Evolutionary conservation across 805 yeast species (phyloP).

Genomic region (Candida maesae): DNA sequence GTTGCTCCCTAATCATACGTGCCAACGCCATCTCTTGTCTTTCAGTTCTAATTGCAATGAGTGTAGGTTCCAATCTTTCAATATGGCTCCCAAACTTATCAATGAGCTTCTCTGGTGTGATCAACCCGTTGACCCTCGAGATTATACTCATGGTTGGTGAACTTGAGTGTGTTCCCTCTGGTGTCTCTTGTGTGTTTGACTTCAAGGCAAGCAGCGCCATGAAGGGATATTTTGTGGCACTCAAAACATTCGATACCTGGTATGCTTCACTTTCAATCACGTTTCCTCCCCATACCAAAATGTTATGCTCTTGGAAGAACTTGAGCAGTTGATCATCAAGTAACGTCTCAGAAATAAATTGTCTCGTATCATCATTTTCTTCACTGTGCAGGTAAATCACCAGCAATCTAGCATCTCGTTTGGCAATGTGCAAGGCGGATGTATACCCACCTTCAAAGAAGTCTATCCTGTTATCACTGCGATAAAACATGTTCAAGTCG

Average conservation of each 20-base stretch:
- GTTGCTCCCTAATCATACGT: slow-evolving; percentile 59
- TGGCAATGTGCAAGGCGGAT: slow-evolving; percentile 68
- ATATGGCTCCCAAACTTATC: slow-evolving; percentile 43
- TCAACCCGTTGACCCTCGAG: slow-evolving; percentile 57
- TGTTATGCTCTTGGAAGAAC: slow-evolving; percentile 45
- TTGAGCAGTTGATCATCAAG: slow-evolving; percentile 46
- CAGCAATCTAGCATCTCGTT: slow-evolving; percentile 66
- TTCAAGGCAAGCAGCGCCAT: slow-evolving; percentile 73
- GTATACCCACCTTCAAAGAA: slow-evolving; percentile 74
- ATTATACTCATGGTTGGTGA: slow-evolving; percentile 59
- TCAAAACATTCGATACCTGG: slow-evolving; percentile 73
- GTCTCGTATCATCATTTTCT: slow-evolving; percentile 57
- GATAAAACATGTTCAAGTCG: slow-evolving; percentile 45
- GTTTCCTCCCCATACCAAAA: slow-evolving; percentile 85
- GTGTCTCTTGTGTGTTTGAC: slow-evolving; percentile 41
- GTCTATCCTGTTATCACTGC: slow-evolving; percentile 25
- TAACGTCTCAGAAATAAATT: slow-evolving; percentile 52
- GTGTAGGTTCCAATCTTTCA: slow-evolving; percentile 56
- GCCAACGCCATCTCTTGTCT: slow-evolving; percentile 56
- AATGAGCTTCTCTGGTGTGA: slow-evolving; percentile 39
- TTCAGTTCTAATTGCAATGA: slow-evolving; percentile 59
- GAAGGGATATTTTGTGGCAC: slow-evolving; percentile 76
- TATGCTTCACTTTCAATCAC: slow-evolving; percentile 76
- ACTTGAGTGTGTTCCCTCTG: slow-evolving; percentile 50
- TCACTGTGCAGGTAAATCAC: slow-evolving; percentile 71